These are phyloP conservation scores for Fusarium sp. DNA, from an alignment of 2,329 filamentous ascomycete genomes.

Conservation along the genomic window DNA sequence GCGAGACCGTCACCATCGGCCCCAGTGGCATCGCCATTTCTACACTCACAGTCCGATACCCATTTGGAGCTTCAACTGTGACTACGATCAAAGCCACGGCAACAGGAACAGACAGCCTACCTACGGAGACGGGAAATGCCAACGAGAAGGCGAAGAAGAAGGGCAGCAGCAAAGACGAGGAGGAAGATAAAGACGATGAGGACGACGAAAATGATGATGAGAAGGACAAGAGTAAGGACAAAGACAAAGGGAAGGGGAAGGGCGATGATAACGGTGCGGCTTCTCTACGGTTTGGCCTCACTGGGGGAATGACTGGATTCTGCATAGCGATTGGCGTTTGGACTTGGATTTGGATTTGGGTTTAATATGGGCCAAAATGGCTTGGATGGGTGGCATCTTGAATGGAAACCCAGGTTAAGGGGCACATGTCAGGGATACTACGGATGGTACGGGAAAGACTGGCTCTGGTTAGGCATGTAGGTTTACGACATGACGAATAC, in stretches of 20 bases:
- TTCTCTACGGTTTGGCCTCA: constrained; percentile 22
- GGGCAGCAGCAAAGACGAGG: not conserved
- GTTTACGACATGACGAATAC: not conserved
- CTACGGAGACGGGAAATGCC: constrained; percentile 41
- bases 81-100: constrained; percentile 52
- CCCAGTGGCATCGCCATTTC: constrained; percentile 61
- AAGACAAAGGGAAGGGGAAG: constrained; percentile 23
- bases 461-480: constrained; percentile 1
- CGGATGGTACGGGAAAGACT: not conserved
- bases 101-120: constrained; percentile 35
- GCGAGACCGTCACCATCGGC: constrained; percentile 63
- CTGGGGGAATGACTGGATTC: constrained; percentile 36
- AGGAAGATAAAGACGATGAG: not conserved
- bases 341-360: constrained; percentile 48
- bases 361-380: constrained; percentile 30
- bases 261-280: constrained; percentile 34
- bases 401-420: not conserved
- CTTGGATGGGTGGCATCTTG: not conserved
- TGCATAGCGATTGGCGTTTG: constrained; percentile 56
- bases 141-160: constrained; percentile 19
- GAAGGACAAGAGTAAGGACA: constrained; percentile 24
- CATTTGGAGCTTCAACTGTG: constrained; percentile 57
- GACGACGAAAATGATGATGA: constrained; percentile 26
- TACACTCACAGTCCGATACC: constrained; percentile 57
- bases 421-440: not conserved